A percentile compares a stretch with the other conserved stretches of the same genome.
phyloP scores from a whole-genome alignment of 768 basidiomycete genomes.

The Royoungia palumana region DNA sequence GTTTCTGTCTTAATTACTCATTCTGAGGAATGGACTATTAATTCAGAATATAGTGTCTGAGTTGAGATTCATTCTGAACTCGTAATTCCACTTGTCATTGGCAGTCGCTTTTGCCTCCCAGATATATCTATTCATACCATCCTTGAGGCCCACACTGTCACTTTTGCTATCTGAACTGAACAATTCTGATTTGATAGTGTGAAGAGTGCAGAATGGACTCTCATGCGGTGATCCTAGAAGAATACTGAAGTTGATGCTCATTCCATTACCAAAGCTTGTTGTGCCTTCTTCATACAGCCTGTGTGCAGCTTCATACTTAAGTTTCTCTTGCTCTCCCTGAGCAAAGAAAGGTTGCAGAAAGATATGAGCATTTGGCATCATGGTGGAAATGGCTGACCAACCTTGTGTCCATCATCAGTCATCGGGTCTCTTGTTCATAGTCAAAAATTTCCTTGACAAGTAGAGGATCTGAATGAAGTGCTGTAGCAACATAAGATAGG shows the following conservation, averaged over 20 bases:
- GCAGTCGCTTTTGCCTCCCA: too few relatives aligned
- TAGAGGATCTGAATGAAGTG: constrained; percentile 76
- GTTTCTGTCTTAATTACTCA: too few relatives aligned
- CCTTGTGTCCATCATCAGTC: constrained; percentile 92
- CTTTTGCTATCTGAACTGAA: constrained; percentile 70
- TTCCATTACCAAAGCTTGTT: constrained; percentile 56
- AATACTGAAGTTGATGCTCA: constrained; percentile 82
- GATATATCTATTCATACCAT: constrained; percentile 37
- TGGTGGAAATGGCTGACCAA: constrained; percentile 33
- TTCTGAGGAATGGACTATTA: too few relatives aligned
- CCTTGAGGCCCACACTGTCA: constrained; percentile 57
- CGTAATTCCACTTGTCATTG: too few relatives aligned
- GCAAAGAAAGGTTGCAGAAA: constrained; percentile 79
- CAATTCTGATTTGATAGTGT: constrained; percentile 54
- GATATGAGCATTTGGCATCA: constrained; percentile 12
- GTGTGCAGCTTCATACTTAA: constrained; percentile 85
- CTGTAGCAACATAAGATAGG: constrained; percentile 94
- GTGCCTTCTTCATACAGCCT: constrained; percentile 85
- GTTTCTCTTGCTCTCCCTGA: constrained; percentile 93
- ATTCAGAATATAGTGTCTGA: too few relatives aligned
- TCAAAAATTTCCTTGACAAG: constrained; percentile 83
- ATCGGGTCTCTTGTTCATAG: constrained; percentile 87
- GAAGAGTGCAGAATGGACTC: constrained; percentile 39
- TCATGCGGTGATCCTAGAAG: constrained; percentile 62
- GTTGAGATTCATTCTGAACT: too few relatives aligned